These are phyloP conservation scores for Sisymbrium irio DNA, from an alignment of 345 rosid genomes.

Conservation along the genomic window DNA sequence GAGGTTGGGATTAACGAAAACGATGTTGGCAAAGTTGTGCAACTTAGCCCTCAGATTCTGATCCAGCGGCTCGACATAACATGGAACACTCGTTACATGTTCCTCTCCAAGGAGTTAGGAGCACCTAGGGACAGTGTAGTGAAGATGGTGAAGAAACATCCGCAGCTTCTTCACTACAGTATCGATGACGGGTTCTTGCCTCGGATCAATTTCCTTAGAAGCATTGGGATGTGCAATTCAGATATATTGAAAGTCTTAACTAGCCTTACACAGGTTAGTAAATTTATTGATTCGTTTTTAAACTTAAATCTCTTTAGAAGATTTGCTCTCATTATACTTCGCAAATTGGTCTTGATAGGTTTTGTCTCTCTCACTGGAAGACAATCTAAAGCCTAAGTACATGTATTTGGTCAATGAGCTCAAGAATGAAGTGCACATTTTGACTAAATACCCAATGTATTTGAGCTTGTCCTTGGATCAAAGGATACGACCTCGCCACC, in stretches of 20 bases:
- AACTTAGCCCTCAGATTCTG: constrained; percentile 92
- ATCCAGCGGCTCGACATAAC: constrained; percentile 89
- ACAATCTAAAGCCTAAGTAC: constrained; percentile 88
- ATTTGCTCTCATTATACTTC: neutral
- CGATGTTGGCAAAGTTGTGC: constrained; percentile 80
- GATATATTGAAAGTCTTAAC: constrained; percentile 95
- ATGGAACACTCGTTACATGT: constrained; percentile 87
- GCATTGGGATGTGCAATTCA: constrained; percentile 76
- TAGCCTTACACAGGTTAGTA: constrained; percentile 84
- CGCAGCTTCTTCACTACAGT: constrained; percentile 95
- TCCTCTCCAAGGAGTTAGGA: constrained; percentile 87
- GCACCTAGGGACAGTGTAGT: constrained; percentile 84
- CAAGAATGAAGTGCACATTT: constrained; percentile 63
- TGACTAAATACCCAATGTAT: constrained; percentile 86
- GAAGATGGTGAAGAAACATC: constrained; percentile 94
- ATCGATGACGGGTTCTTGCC: constrained; percentile 88
- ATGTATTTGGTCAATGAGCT: constrained; percentile 84
- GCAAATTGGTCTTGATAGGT: constrained; percentile 48
- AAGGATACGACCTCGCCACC: constrained; percentile 93
- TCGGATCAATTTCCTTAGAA: constrained; percentile 87
- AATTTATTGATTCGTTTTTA: constrained; percentile 15
- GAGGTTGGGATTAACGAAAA: constrained; percentile 87
- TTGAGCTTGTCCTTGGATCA: constrained; percentile 87
- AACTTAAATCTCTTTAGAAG: neutral
- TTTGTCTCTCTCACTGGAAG: constrained; percentile 85